Conservation (phyloP, 2,329 filamentous ascomycete genomes). For the Grosmannia penicillata region DNA sequence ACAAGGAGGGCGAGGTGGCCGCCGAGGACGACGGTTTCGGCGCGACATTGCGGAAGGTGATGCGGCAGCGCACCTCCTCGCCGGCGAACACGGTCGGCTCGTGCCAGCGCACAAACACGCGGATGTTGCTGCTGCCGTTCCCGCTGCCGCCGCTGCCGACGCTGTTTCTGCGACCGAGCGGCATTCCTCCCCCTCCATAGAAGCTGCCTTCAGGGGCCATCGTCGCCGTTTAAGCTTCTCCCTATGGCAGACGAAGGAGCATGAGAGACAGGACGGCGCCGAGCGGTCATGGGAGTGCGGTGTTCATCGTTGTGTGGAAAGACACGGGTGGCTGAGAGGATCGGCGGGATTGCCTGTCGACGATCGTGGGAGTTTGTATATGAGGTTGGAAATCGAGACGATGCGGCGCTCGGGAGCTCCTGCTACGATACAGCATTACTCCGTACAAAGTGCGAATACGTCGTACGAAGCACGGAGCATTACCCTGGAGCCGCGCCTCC, state of each 20-base stretch:
- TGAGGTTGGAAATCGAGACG: no score
- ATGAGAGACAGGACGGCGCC: not conserved
- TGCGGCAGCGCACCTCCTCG: slow-evolving; percentile 88
- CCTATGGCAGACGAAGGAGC: no score
- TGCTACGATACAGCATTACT: no score
- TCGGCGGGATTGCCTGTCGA: no score
- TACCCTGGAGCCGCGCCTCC: no score
- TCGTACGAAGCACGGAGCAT: no score
- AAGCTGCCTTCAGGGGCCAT: slow-evolving; percentile 6
- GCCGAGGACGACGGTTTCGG: slow-evolving; percentile 15
- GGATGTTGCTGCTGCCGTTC: slow-evolving; percentile 49
- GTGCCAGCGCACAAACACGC: slow-evolving; percentile 90
- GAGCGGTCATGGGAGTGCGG: slow-evolving; percentile 6
- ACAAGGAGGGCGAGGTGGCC: slow-evolving; percentile 6
- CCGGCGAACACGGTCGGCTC: slow-evolving; percentile 91
- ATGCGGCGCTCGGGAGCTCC: no score
- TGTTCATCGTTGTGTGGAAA: slow-evolving; percentile 1
- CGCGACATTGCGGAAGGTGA: slow-evolving; percentile 85
- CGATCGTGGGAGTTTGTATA: no score
- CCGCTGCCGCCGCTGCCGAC: not conserved
- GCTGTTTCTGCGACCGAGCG: not conserved
- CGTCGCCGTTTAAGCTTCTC: not conserved
- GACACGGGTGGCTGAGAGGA: not conserved
- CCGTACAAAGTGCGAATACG: no score
- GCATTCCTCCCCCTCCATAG: not conserved